phyloP scores from a whole-genome alignment of 129 eudicot species.

The Artemisia argyi region DNA sequence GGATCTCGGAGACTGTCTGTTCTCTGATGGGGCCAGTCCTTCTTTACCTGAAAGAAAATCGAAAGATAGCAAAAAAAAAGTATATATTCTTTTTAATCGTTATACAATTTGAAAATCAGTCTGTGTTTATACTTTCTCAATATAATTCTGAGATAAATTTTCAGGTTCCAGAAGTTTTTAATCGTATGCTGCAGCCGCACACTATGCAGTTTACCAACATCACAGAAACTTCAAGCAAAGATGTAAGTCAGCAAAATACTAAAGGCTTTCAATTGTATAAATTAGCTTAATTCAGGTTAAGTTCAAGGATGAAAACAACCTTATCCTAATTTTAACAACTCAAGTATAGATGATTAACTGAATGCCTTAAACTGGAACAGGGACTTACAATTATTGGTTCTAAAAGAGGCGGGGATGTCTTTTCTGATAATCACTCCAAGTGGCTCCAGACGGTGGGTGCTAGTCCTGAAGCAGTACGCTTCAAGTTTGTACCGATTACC shows the following conservation, averaged over 20 bases:
- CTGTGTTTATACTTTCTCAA: no score
- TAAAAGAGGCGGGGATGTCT: constrained; percentile 33
- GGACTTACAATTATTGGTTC: constrained; percentile 26
- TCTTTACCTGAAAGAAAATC: constrained; percentile 56
- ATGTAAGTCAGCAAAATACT: constrained; percentile 11
- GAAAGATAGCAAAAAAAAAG: constrained; percentile 64
- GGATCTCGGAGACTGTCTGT: constrained; percentile 88
- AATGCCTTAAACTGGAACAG: constrained; percentile 19
- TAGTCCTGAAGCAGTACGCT: constrained; percentile 25
- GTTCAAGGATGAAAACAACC: background rate
- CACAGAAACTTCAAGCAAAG: constrained; percentile 32
- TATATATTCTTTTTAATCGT: constrained; percentile 17
- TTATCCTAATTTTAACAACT: background rate
- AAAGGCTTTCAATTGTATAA: background rate
- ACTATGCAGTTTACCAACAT: constrained; percentile 32
- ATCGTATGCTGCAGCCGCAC: constrained; percentile 32
- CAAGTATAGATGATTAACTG: background rate
- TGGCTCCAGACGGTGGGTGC: constrained; percentile 32
- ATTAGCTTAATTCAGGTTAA: background rate
- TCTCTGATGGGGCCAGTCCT: constrained; percentile 73
- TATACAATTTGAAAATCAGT: background rate
- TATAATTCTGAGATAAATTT: background rate
- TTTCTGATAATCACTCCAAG: constrained; percentile 28
- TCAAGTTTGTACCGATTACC: constrained; percentile 31
- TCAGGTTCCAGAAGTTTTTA: constrained; percentile 29